Percentiles rank a stretch among this genome's conserved stretches.
phyloP scores from a whole-genome alignment of 73 alveolate species.

The Diophrys sp. region DNA sequence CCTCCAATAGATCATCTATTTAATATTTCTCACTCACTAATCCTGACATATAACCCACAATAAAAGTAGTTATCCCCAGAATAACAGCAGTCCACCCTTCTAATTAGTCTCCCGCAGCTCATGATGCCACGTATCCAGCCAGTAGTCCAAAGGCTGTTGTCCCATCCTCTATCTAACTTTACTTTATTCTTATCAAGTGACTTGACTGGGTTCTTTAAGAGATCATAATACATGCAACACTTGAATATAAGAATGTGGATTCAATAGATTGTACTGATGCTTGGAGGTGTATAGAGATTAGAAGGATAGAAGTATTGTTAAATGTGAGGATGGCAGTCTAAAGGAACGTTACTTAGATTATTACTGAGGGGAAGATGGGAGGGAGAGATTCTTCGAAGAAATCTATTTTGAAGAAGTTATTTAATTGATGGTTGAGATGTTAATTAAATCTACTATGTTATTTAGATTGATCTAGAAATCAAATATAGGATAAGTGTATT shows the following conservation, averaged over 20 bases:
- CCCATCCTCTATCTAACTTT: conserved; percentile 4
- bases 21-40: conserved; percentile 56
- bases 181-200: too few relatives aligned
- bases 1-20: conserved; percentile 83
- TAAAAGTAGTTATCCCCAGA: conserved; percentile 65
- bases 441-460: background rate
- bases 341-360: background rate
- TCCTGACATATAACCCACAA: conserved; percentile 50
- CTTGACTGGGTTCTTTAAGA: background rate
- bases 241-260: background rate
- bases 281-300: background rate
- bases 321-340: background rate
- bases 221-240: background rate
- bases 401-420: background rate
- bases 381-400: background rate
- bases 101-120: conserved; percentile 75
- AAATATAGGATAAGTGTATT: background rate
- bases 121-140: conserved; percentile 78
- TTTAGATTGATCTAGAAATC: background rate
- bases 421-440: background rate
- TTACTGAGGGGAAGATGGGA: background rate
- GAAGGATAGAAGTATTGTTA: background rate
- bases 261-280: background rate
- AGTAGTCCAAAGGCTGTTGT: conserved; percentile 66
- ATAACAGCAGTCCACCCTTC: conserved; percentile 79